A percentile compares a stretch with the other conserved stretches of the same genome.
phyloP scores from a whole-genome alignment of 1,139 yeast species.

The Scheffersomyces stambukii region DNA sequence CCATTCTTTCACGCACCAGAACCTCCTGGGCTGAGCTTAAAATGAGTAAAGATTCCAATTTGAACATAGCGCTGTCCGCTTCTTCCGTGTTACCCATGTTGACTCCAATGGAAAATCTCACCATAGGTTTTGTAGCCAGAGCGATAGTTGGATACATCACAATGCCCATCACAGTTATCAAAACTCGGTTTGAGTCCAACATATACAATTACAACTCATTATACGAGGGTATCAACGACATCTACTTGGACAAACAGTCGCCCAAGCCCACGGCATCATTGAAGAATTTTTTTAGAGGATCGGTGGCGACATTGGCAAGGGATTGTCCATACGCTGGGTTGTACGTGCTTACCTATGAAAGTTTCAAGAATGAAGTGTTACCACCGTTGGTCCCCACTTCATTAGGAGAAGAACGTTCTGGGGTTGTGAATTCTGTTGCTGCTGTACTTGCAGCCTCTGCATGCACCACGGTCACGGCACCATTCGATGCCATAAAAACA shows the following conservation, averaged over 20 bases:
- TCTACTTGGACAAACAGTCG: conserved; percentile 32
- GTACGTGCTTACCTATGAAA: conserved; percentile 80
- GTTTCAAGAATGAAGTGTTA: conserved; percentile 46
- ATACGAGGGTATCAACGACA: conserved; percentile 55
- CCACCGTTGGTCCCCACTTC: conserved; percentile 14
- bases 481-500: conserved; percentile 92
- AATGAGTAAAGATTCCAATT: conserved; percentile 8
- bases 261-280: conserved; percentile 10
- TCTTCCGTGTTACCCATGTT: conserved; percentile 61
- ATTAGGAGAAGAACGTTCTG: conserved; percentile 25
- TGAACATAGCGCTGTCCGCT: conserved; percentile 5
- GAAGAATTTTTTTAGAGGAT: conserved; percentile 79
- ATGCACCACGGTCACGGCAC: conserved; percentile 87
- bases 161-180: conserved; percentile 97
- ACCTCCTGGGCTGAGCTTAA: conserved; percentile 42
- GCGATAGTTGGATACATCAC: conserved; percentile 81
- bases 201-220: conserved; percentile 67
- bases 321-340: conserved; percentile 97
- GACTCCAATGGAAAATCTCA: conserved; percentile 63
- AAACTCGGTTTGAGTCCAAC: conserved; percentile 83
- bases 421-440: conserved; percentile 61
- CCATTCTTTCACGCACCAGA: conserved; percentile 64
- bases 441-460: conserved; percentile 74
- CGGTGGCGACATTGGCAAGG: conserved; percentile 79
- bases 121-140: conserved; percentile 76